Base-by-base conservation (phyloP, 2,329 filamentous ascomycete species). In the Botrytis hyacinthi region DNA sequence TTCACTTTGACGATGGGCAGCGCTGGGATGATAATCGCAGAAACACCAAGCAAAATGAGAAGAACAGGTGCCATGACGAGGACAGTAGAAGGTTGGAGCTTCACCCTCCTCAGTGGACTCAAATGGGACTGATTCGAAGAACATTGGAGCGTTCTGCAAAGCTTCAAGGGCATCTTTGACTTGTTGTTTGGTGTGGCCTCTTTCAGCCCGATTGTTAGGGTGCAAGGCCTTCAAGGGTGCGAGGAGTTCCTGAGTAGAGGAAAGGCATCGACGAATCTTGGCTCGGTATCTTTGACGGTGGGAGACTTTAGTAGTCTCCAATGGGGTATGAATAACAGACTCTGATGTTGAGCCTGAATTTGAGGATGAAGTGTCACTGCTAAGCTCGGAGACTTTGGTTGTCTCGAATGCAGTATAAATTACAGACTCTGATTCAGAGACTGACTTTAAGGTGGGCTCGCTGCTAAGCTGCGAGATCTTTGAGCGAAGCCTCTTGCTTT, bases 121-220 rank as follows among this genome's bases (percentile, higher is more conserved):
- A 54, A 62, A 60, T 18, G 67, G 48, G 12, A 70, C 48, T 10
- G 67, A 22, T 54, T 70, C 10, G n/a, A 65, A 66, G 18, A 51
- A 51, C 16, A 54, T 22, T 16, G 70, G 20, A 6, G n/a, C 46
- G 26, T 65, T 54, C 2, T 42, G 40, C n/a, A 70, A 46, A 35
- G 60, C n/a, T 48, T 44, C 70, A 32, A 65, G 44, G 1, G 44
- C 46, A 5, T 42, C 46, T 57, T 72, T 67, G 26, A n/a, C 4
- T 37, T 44, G 48, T 42, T 46, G 59, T 22, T 46, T 68, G 20
- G 70, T 57, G 20, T 67, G 37, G 6, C 70, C 70, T 22, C 20
- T 72, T 44, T 72, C 70, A 42, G 70, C 32, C 20, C 70, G 59
- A 16, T 72, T 51, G 6, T n/a, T 66, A 5, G 70, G 70, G n/a